Evolutionary conservation across 2,329 filamentous ascomycete genomes (phyloP), one percentile per base, ranked within the genome.

Genomic region (Trichoderma sp.): DNA sequence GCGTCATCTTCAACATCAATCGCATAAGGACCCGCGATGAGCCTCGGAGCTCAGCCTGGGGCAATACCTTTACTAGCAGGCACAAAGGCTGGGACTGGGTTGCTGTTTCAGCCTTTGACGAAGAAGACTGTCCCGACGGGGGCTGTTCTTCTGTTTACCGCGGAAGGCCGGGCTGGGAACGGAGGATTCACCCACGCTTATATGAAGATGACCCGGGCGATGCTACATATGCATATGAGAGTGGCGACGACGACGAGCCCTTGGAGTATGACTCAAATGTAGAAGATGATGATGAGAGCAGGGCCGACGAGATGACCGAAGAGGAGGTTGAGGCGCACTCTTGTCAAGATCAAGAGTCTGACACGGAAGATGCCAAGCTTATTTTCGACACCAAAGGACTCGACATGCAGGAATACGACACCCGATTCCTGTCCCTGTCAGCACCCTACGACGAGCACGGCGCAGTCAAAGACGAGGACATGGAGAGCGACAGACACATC

Each of bases 1-100:
- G 73, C 32, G 74, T 77, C n/a, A 75, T 73, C n/a, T 77, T 75
- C 69, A 76, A 75, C 52, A 74, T 77, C 32, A 71, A 69, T 16
- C 75, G 76, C 6, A 66, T 69, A 24, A 72, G 75, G 3, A 73
- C 71, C 5, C 52, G 51, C 1, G 66, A 60, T 2, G 76, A 77
- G 26, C 72, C 73, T 24, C 61, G 67, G 5, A 68, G 65, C 59
- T 71, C 72, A 10, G 72, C 69, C 10, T 73, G 72, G 73, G 58
- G 59, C 3, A 21, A 61, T 5, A 39, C 34, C 1, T 54, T 34
- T 8, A 28, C 16, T 10, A 61, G 13, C 52, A 67, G 6, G 26
- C 61, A 66, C 13, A 66, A 58, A 4, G 39, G 61, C 37, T 54
- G 61, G 52, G 61, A 66, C 28, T 66, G 61, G 61, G 61, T 66